Conservation (phyloP, 495 filamentous ascomycete species). For the Penicillium daleae region DNA sequence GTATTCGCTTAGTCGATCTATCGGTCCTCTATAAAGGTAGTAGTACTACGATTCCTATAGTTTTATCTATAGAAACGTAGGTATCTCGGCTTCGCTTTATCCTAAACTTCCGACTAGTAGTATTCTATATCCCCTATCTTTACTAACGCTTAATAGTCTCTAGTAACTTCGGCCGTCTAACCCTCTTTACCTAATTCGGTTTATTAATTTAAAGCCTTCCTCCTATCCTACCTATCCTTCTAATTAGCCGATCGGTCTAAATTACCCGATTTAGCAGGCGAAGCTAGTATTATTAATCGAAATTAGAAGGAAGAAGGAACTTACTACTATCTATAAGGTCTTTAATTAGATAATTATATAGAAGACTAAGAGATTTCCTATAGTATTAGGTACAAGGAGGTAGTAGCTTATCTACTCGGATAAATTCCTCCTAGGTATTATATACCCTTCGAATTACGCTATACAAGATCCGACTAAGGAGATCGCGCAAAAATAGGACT, state of each 20-base stretch:
- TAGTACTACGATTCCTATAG: neutral
- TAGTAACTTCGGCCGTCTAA: neutral
- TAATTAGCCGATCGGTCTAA: neutral
- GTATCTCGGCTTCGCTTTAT: neutral
- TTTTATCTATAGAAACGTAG: neutral
- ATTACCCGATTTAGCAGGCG: neutral
- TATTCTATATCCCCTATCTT: neutral
- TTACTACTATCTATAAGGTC: neutral
- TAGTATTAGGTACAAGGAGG: neutral
- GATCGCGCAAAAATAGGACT: neutral
- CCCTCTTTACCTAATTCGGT: neutral
- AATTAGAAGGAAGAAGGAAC: neutral
- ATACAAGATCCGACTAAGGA: neutral
- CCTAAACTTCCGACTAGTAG: neutral
- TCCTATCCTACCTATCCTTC: no score
- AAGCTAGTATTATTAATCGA: neutral
- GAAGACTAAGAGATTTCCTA: neutral
- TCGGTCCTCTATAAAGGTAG: neutral
- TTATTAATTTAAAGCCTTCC: neutral
- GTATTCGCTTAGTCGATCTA: neutral
- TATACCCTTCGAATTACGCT: neutral
- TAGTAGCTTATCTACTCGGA: neutral
- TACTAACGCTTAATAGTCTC: neutral
- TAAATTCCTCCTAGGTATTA: neutral
- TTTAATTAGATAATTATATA: neutral